Evolutionary conservation across 495 filamentous ascomycete genomes (phyloP).

Genomic region (Endocarpon pusillum): DNA sequence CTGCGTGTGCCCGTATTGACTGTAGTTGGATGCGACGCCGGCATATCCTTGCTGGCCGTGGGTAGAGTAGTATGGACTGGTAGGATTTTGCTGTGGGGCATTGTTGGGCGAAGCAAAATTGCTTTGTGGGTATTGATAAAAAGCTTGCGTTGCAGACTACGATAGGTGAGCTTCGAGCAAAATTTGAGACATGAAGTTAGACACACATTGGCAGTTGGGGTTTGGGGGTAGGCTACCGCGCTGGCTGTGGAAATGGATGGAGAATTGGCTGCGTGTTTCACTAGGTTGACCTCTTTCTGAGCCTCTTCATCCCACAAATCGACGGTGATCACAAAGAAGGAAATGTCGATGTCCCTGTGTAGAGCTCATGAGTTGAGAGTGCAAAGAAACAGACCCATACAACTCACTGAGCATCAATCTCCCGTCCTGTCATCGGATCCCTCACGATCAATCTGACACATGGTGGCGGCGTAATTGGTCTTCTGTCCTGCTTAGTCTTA

Average conservation of each 20-base stretch:
- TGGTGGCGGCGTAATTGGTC: conserved; percentile 90
- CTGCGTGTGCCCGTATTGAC: no score
- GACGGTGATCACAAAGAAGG: conserved; percentile 83
- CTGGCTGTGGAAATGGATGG: conserved; percentile 80
- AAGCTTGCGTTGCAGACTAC: no score
- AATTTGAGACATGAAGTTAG: no score
- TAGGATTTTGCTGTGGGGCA: no score
- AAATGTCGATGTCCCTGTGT: conserved; percentile 56
- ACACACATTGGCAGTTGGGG: no score
- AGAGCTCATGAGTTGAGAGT: conserved; percentile 10
- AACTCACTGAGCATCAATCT: conserved; percentile 74
- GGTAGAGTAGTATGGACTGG: no score
- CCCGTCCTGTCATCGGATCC: conserved; percentile 64
- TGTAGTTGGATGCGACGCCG: no score
- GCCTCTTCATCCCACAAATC: conserved; percentile 82
- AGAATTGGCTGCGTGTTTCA: conserved; percentile 59
- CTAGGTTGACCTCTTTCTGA: conserved; percentile 80
- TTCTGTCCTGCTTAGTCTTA: conserved; percentile 48
- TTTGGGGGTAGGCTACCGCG: conserved; percentile 57
- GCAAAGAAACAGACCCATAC: background rate
- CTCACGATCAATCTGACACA: conserved; percentile 73
- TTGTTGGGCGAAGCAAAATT: no score
- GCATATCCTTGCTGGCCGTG: no score
- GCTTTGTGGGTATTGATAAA: no score
- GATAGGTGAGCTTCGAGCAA: no score